Conservation (phyloP, 805 yeast genomes). For the Metschnikowia drakensbergensis region DNA sequence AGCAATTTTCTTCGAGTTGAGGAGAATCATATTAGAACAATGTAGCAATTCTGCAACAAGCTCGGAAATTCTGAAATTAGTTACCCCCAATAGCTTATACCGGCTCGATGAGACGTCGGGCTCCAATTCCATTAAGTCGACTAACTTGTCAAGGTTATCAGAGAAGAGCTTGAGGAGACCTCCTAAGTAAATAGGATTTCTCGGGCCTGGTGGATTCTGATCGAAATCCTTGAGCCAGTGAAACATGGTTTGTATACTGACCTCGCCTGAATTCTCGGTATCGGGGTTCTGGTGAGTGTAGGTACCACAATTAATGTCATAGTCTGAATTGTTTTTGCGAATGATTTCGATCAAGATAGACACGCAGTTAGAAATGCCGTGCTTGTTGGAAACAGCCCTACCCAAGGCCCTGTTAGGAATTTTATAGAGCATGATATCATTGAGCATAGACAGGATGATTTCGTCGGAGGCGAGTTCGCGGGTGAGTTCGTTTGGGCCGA, state of each 20-base stretch:
- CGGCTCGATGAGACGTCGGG: constrained; percentile 21
- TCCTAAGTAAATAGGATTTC: constrained; percentile 93
- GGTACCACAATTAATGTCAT: constrained; percentile 83
- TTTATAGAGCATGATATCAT: constrained; percentile 58
- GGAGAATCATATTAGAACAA: constrained; percentile 93
- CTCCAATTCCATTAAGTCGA: constrained; percentile 46
- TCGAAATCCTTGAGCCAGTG: constrained; percentile 52
- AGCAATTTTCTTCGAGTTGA: constrained; percentile 75
- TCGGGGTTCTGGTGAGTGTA: constrained; percentile 54
- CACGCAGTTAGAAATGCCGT: constrained; percentile 90
- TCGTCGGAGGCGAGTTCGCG: constrained; percentile 81
- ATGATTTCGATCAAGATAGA: constrained; percentile 92
- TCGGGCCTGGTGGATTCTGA: constrained; percentile 85
- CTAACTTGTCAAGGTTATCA: constrained; percentile 63
- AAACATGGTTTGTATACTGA: constrained; percentile 40
- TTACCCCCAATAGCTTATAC: constrained; percentile 71
- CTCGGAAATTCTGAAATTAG: constrained; percentile 86
- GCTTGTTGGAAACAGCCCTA: constrained; percentile 50
- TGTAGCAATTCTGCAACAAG: constrained; percentile 90
- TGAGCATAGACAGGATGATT: constrained; percentile 61
- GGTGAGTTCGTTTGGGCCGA: constrained; percentile 94
- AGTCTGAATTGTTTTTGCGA: constrained; percentile 93
- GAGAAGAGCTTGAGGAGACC: constrained; percentile 77
- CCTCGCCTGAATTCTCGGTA: constrained; percentile 31
- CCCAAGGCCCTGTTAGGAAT: not conserved